Base-by-base conservation (phyloP, 1,284 basidiomycete species). In the Pseudozyma tsukubaensis region DNA sequence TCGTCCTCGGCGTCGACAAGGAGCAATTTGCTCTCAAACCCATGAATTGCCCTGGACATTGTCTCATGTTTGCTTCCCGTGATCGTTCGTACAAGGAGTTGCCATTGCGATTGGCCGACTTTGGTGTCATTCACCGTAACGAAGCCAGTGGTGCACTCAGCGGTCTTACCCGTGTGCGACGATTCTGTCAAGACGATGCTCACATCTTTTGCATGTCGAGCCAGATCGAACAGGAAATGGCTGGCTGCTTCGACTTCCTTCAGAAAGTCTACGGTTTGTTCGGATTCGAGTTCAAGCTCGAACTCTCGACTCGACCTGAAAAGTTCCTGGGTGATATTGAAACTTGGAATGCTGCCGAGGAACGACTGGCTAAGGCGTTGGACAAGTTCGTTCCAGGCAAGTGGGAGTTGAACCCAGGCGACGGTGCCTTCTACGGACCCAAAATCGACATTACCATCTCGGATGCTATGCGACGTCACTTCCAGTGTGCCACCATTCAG, bases 31-130 rank as follows among this genome's bases (percentile, higher is more conserved):
- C 75, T 24, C 73, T 81, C 56, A 98, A 98, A 87, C 97, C 97
- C 18, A 99, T 99, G 97, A 99, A 99, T 86, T 99, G 97, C 85
- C 97, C 97, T 0, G 96, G 96, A 10, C 97, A 99, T 86, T 95
- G 93, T 85, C 86, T 99, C 66, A 94, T 99, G 83, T 99, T 99
- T 83, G 96, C 94, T 85, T 92, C 93, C 18, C 89, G 93, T 70
- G 96, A 98, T 85, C 90, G 97, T 69, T 92, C 91, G 68, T 98
- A 98, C 88, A 92, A 92, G 85, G 97, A 99, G 86, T 88, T 99
- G 19, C 97, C 97, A 2, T 90, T 99, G 75, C 91, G 97, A 19
- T 93, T 97, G 90, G 97, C 97, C 16, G 97, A 99, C 85, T 99
- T 99, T 83, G 97, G 97, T 82, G 94, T 99, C 67, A 89, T 99